Percentiles rank a stretch among this genome's conserved stretches.
These are phyloP conservation scores for Abrus pulchellus DNA, from an alignment of 306 rosid species.

Conservation along the genomic window DNA sequence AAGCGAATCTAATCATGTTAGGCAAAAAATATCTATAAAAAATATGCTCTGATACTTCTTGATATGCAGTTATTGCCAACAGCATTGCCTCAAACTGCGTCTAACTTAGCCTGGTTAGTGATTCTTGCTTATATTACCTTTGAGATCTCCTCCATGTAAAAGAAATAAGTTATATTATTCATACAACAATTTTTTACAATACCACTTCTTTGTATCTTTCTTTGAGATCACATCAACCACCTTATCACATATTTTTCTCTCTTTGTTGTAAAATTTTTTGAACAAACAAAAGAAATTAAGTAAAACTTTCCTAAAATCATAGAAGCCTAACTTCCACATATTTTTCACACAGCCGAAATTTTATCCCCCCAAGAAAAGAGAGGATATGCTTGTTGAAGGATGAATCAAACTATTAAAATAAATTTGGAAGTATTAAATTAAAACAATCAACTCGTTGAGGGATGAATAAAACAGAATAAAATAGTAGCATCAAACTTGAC, in stretches of 20 bases:
- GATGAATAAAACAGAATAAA: slow-evolving; percentile 2
- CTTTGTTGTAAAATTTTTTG: too few species aligned
- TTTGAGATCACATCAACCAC: too few species aligned
- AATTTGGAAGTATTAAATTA: background rate
- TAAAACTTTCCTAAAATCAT: background rate
- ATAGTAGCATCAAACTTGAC: background rate
- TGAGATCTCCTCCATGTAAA: background rate
- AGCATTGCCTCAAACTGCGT: too few species aligned
- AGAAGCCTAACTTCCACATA: background rate
- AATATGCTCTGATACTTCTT: background rate
- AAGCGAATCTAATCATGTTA: background rate
- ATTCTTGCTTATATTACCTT: background rate
- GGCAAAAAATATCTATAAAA: background rate
- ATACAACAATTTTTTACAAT: too few species aligned
- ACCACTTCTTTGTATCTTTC: too few species aligned
- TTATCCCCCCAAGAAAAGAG: background rate
- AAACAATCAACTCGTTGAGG: background rate
- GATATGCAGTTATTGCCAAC: too few species aligned
- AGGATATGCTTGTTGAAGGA: background rate
- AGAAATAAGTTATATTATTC: background rate
- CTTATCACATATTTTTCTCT: too few species aligned
- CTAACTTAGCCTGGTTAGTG: background rate
- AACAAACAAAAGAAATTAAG: background rate
- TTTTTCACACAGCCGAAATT: background rate
- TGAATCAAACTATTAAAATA: background rate